Evolutionary conservation across 768 basidiomycete genomes (phyloP).

Genomic region (Pholiota molesta): DNA sequence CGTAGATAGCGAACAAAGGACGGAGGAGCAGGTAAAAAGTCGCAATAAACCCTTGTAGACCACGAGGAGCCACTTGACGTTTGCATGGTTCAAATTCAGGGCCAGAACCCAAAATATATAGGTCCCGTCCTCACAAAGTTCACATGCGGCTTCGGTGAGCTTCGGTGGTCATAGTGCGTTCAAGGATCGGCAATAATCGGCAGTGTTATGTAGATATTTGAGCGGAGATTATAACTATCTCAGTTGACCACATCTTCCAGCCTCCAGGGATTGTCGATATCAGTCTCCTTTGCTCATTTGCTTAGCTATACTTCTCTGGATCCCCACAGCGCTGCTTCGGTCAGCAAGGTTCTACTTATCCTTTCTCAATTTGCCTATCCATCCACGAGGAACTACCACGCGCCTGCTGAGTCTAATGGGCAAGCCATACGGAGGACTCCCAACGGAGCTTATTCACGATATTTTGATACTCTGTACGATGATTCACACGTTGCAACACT

Average conservation of each 20-base stretch:
- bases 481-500: background rate
- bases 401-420: background rate
- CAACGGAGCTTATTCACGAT: conserved; percentile 6
- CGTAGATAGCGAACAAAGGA: background rate
- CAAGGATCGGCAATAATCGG: background rate
- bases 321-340: background rate
- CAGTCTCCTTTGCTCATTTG: background rate
- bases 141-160: background rate
- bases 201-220: background rate
- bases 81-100: conserved; percentile 14
- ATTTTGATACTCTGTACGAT: conserved; percentile 1
- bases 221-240: background rate
- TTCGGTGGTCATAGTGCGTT: no score
- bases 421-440: conserved; percentile 7
- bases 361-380: background rate
- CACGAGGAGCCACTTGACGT: conserved; percentile 12
- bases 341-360: background rate
- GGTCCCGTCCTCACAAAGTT: background rate
- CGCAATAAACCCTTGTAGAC: background rate
- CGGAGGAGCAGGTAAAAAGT: background rate
- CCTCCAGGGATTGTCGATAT: no score
- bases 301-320: background rate
- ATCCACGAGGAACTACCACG: background rate
- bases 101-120: background rate
- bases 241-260: no score